These are phyloP conservation scores for Nitzschia palea DNA, from an alignment of 108 stramenopile genomes.

Conservation along the genomic window DNA sequence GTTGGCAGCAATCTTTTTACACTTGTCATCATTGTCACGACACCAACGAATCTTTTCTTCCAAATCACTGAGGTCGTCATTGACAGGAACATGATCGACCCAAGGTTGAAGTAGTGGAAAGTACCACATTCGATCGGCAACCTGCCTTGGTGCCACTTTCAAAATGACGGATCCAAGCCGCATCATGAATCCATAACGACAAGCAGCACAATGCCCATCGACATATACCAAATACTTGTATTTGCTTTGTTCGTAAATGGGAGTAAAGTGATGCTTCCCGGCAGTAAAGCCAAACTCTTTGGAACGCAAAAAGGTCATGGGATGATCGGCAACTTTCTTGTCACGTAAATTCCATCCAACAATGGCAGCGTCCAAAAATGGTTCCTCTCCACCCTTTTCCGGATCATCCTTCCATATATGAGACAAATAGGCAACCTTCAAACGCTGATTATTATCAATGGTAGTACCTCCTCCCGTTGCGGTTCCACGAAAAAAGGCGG, in stretches of 20 bases:
- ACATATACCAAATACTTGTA: slow-evolving; percentile 98
- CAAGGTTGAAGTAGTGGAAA: slow-evolving; percentile 95
- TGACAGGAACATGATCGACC: slow-evolving; percentile 97
- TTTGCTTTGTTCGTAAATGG: slow-evolving; percentile 97
- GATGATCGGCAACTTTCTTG: slow-evolving; percentile 86
- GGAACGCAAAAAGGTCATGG: slow-evolving; percentile 89
- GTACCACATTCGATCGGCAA: slow-evolving; percentile 99
- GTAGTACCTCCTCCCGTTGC: slow-evolving; percentile 98
- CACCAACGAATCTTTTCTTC: slow-evolving; percentile 98
- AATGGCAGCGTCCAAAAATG: slow-evolving; percentile 95
- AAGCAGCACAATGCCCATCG: slow-evolving; percentile 99
- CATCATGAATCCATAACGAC: slow-evolving; percentile 99
- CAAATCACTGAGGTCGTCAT: slow-evolving; percentile 93
- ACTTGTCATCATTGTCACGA: slow-evolving; percentile 93
- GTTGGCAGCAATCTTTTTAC: slow-evolving; percentile 84
- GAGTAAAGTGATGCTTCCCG: slow-evolving; percentile 92
- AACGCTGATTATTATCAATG: slow-evolving; percentile 95
- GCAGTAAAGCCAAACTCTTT: slow-evolving; percentile 88
- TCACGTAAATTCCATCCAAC: slow-evolving; percentile 98
- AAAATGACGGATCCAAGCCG: slow-evolving; percentile 97
- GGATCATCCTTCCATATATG: slow-evolving; percentile 87
- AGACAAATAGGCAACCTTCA: slow-evolving; percentile 81
- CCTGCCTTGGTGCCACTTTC: slow-evolving; percentile 89
- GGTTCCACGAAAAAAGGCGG: slow-evolving; percentile 98
- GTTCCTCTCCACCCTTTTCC: slow-evolving; percentile 83